phyloP scores from a whole-genome alignment of 2,329 filamentous ascomycete genomes.

The Sporothrix humicola region DNA sequence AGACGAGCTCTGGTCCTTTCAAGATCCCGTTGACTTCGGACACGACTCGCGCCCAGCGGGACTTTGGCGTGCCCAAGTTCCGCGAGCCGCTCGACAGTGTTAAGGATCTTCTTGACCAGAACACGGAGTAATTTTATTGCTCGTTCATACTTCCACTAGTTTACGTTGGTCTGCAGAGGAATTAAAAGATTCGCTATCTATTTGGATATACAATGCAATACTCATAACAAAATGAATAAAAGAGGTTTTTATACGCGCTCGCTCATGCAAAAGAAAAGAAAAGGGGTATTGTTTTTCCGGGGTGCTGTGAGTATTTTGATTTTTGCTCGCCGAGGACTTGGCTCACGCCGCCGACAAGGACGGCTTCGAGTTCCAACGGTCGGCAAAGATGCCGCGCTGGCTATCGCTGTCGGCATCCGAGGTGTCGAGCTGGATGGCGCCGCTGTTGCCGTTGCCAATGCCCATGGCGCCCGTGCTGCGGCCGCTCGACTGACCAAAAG shows the following conservation, averaged over 20 bases:
- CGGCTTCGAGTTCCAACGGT: constrained; percentile 1
- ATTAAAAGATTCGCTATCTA: constrained; percentile 1
- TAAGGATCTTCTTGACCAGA: neutral
- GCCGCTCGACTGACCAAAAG: constrained; percentile 5
- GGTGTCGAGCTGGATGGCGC: constrained; percentile 18
- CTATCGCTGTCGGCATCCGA: constrained; percentile 24
- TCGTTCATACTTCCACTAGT: no score
- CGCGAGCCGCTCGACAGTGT: neutral
- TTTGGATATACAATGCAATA: neutral
- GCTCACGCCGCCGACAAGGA: constrained; percentile 6
- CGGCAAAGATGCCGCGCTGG: constrained; percentile 24
- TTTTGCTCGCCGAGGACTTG: no score
- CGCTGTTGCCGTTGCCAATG: constrained; percentile 5
- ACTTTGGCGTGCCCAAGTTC: constrained; percentile 15
- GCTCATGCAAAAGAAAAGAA: constrained; percentile 5
- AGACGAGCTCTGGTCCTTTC: neutral
- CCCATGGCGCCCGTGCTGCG: neutral
- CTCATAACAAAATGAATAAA: neutral
- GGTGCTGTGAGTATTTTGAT: neutral
- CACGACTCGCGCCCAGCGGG: neutral
- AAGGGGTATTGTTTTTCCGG: neutral
- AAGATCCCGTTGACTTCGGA: neutral
- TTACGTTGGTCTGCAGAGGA: neutral
- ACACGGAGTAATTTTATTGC: no score
- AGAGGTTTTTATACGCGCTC: neutral